Base-by-base conservation (phyloP, 192 early-diverging fungal genomes). In the Entomortierella parvispora region DNA sequence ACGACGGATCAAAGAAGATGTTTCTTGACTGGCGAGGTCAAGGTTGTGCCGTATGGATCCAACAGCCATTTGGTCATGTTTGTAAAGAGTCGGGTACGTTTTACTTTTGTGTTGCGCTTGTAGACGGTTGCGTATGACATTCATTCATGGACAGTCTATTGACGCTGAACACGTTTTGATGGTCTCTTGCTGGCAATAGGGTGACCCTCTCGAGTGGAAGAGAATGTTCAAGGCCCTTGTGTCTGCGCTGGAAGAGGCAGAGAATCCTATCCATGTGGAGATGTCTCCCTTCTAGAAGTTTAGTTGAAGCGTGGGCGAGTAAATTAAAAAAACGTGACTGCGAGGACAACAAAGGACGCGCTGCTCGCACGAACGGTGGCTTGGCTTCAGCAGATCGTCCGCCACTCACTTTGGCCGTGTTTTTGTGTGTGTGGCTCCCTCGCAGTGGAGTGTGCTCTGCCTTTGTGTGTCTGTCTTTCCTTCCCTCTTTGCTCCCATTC, bases 1-100 rank as follows among this genome's bases (percentile, higher is more conserved):
- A 90, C 89, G 1, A 88, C 90, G n/a, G 89, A 91, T 71, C 83
- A 80, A 48, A 62, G 90, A 23, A 82, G 88, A 52, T 90, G 90
- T 67, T 89, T 86, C 23, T 59, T 92, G 44, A 79, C 86, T 40
- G 91, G 91, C 18, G 85, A 86, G 22, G 79, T 91, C 17, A 63
- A 66, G 11, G 82, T 91, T 11, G 88, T 88, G 43, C 81, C 81
- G 8, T 76, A 82, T 18, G 68, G 67, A 8, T 49, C 62, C 2
- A 69, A 77, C 12, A 26, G 81, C 44, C 68, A 82, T 20, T 63
- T 91, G 6, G 88, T 91, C 14, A 80, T 72, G 29, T 91, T 92
- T 83, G 69, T 79, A 31, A 91, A 89, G 53, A 85, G 81, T 65
- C 84, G 88, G 67, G 86, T 88, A 84, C 47, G 62, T 58, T 4